Base-by-base conservation (phyloP, 2,329 filamentous ascomycete genomes). In the Pseudocercospora ulei region DNA sequence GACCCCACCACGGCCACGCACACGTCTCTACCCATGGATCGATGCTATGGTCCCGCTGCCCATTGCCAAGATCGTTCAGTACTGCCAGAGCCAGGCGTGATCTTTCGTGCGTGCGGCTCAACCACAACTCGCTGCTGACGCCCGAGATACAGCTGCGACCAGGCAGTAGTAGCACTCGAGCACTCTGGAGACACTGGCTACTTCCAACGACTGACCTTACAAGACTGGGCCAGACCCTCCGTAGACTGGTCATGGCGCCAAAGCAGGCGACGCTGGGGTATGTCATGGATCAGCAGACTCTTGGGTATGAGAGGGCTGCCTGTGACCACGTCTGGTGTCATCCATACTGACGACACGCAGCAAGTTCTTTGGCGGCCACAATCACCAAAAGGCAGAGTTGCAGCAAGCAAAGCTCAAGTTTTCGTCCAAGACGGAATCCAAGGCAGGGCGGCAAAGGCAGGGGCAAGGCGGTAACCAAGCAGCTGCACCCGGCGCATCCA, bases 181-280 rank as follows among this genome's bases (percentile, higher is more conserved):
- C 33, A 9, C 25, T 42, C 5, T 11, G 24, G 29, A 24, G 11
- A 12, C 42, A 35, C 24, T 39, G 35, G 20, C 17, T 13, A 16
- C 19, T 38, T 17, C 7, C 40, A 14, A 38, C 29, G 19, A 50
- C 39, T 25, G 33, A 31, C 20, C 30, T 35, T 7, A 12, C 13
- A 16, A 38, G n/a, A 22, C 4, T 39, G n/a, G 35, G 35, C 38
- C 54, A 18, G 26, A 16, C 18, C 13, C n/a, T 19, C 3, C 18
- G 14, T 4, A 12, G 17, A 33, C 13, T 23, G 11, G 23, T 16
- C 18, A 70, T 70, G 67, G 52, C 66, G 34, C 65, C 66, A 12
- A 86, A 83, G 60, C 85, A 83, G 61, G 77, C 82, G 55, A 93
- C 82, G 45, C 66, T 93, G 62, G 83, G 83, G 86, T 93, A 90